Evolutionary conservation across 306 rosid genomes (phyloP), one percentile per base, ranked within the genome.

Genomic region (Ochetophila trinervis): DNA sequence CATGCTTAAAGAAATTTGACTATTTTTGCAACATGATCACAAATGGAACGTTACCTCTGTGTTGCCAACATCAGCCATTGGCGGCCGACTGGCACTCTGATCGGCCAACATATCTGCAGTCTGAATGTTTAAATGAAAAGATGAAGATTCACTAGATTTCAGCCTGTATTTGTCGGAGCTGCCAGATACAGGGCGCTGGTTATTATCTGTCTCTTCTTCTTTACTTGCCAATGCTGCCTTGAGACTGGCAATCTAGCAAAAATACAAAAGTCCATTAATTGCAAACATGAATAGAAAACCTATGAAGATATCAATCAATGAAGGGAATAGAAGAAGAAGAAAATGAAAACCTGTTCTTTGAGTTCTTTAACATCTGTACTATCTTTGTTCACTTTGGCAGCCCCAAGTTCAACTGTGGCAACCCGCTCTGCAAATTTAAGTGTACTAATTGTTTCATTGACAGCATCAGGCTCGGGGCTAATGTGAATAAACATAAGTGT

Each of bases 401-500:
- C 88, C 32, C 98, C 98, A 40, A 92, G 92, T 78, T 92, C 98
- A 40, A 92, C 96, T 3, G 96, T 92, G 21, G 96, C 95, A 66
- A 89, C 98, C 73, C 98, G 76, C 74, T 92, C 98, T 65, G 98
- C 98, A 77, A 92, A 92, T 80, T 92, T 92, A 51, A 92, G 83
- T 30, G 98, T 92, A 78, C 98, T 92, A 10, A 92, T 79, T 52
- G 96, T 85, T 79, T 92, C 98, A 70, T 92, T 86, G 63, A 74
- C 7, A 40, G 95, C 90, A 67, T 92, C 92, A 12, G 83, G 68
- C 83, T 87, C 98, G 0, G 96, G 98, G 69, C 98, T 89, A 53
- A 92, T 82, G 85, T 92, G 98, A 78, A 92, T 95, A 77, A 92
- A 92, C 98, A 92, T 92, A 30, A 92, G 79, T 19, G 96, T 92